phyloP scores from a whole-genome alignment of 148 eudicot genomes.

The Beta vulgaris region DNA sequence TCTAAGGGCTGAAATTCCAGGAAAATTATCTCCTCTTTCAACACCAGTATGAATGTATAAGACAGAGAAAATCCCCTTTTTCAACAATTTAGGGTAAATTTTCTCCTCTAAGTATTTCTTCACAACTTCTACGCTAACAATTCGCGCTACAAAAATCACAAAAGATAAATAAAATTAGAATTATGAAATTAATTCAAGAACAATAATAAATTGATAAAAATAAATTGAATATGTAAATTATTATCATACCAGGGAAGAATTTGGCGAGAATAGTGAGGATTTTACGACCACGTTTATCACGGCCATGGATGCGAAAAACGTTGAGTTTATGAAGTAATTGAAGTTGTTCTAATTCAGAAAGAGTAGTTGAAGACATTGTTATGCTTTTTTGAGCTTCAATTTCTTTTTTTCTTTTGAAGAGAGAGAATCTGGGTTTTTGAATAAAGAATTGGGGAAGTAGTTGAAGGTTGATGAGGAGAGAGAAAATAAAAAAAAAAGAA shows the following conservation, averaged over 20 bases:
- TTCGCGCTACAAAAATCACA: slow-evolving; percentile 28
- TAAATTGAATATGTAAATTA: too few relatives aligned
- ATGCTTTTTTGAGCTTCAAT: not conserved
- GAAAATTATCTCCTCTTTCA: slow-evolving; percentile 38
- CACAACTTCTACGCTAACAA: slow-evolving; percentile 43
- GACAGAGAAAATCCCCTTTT: slow-evolving; percentile 37
- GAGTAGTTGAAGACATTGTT: not conserved
- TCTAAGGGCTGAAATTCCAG: slow-evolving; percentile 57
- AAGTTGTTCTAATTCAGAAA: slow-evolving; percentile 35
- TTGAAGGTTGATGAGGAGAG: not conserved
- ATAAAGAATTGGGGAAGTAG: not conserved
- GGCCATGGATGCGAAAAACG: slow-evolving; percentile 57
- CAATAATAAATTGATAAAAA: not conserved
- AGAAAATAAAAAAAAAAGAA: not conserved
- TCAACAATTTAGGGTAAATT: slow-evolving; percentile 44
- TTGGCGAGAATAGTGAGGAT: slow-evolving; percentile 53
- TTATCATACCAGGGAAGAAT: slow-evolving; percentile 54
- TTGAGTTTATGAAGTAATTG: slow-evolving; percentile 37
- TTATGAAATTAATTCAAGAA: not conserved
- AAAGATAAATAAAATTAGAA: not conserved
- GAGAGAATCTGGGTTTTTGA: not conserved
- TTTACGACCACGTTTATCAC: slow-evolving; percentile 46
- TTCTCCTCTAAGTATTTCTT: slow-evolving; percentile 52
- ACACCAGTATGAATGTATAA: slow-evolving; percentile 63
- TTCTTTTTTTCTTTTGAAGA: not conserved